Evolutionary conservation across 192 early-diverging fungal species (phyloP).

Genomic region (Obelidium mucronatum): DNA sequence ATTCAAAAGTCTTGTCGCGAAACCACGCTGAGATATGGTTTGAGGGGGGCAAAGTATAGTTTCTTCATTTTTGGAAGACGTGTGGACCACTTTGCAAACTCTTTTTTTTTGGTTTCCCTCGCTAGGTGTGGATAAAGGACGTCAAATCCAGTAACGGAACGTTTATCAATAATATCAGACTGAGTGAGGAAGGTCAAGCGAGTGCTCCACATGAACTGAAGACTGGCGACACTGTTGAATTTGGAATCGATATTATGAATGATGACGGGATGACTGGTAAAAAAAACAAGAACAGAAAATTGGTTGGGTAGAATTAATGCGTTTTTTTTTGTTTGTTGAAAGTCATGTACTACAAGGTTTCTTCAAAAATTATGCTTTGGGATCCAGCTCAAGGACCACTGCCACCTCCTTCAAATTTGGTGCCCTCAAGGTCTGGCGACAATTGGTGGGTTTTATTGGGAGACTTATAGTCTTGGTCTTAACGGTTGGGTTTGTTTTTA

Average conservation of each 20-base stretch:
- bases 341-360: conserved; percentile 59
- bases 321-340: background rate
- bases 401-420: conserved; percentile 5
- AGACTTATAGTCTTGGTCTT: background rate
- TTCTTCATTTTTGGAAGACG: background rate
- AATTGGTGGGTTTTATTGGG: background rate
- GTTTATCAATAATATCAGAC: conserved; percentile 74
- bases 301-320: background rate
- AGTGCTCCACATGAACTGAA: conserved; percentile 65
- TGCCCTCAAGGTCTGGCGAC: background rate
- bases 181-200: conserved; percentile 71
- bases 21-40: conserved; percentile 79
- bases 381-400: conserved; percentile 13
- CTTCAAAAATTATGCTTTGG: conserved; percentile 42
- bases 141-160: conserved; percentile 84
- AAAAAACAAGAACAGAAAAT: too few relatives aligned
- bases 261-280: conserved; percentile 65
- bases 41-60: conserved; percentile 64
- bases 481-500: too few relatives aligned
- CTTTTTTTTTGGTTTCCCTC: background rate
- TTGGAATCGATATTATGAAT: conserved; percentile 82
- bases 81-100: too few relatives aligned
- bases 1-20: conserved; percentile 81
- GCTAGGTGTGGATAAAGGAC: conserved; percentile 74
- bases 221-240: conserved; percentile 71